Base-by-base conservation (phyloP, 2,329 filamentous ascomycete species). In the Daldinia sp. region DNA sequence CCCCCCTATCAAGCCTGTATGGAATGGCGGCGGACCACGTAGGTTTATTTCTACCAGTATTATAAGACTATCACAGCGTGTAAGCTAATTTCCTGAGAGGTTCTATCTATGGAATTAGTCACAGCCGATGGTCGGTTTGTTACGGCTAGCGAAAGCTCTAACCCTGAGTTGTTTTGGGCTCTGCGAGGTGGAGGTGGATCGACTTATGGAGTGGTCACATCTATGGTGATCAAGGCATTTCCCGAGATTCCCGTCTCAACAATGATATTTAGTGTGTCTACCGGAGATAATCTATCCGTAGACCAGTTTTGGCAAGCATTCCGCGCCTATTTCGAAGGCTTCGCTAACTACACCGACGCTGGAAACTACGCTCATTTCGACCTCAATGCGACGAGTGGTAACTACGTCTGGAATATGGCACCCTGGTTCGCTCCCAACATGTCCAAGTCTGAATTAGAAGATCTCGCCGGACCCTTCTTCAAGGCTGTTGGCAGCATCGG, bases 111-210 rank as follows among this genome's bases (percentile, higher is more conserved):
- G 67, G 81, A 86, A 67, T 78, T 87, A 46, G 81, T 87, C 35
- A 84, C 83, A 4, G 79, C 84, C 3, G 82, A 84, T 58, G 84
- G 85, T 7, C 75, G 79, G 4, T 79, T 83, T 48, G 74, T 85
- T 44, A 82, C 82, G 33, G 82, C 80, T 10, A 83, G 80, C 60
- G 77, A 81, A 56, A 81, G 75, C 26, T 78, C 80, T 13, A 81
- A 87, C 66, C 64, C 78, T 0, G 85, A 87, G 20, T 78, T 87
- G 0, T 87, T 84, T 78, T 86, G 84, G 84, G 85, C 85, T 15
- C 76, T 87, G 23, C 78, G 82, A 30, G 85, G 84, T 18, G 84
- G 81, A 2, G 83, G 83, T 18, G 78, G 80, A 3, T 82, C 79
- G 55, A 84, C 81, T 2, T 85, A 81, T 63, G 83, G 82, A 1